Evolutionary conservation across 306 rosid genomes (phyloP), one percentile per base, ranked within the genome.

Genomic region (Astragalus membranaceus): DNA sequence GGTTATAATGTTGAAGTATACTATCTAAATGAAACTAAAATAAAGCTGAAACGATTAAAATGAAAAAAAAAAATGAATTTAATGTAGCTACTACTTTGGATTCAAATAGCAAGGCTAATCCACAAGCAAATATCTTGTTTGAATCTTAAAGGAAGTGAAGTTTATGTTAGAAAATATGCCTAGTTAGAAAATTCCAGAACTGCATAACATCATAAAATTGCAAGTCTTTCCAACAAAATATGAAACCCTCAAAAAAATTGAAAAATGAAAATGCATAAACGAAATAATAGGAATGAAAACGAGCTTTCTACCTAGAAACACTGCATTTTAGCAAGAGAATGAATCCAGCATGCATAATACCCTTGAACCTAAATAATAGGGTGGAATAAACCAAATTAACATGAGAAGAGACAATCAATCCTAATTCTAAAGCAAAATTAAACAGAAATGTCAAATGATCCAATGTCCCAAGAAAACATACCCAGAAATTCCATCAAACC

Each of bases 301-400:
- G 58, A 77, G 73, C 41, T 63, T 42, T 81, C 46, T 79, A 85
- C 91, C 85, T 75, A 75, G 57, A 39, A 77, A 78, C 75, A 72
- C 73, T 51, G 63, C 79, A 80, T 83, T 74, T 80, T 68, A 54
- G 69, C 79, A 75, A 70, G 53, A 68, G 73, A 67, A 53, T 30
- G 47, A 63, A 77, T 61, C 89, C 83, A 51, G 76, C 79, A 64
- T 73, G 52, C 86, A 86, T 83, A n/a, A n/a, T n/a, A n/a, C n/a
- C n/a, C n/a, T n/a, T n/a, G n/a, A n/a, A n/a, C n/a, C n/a, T n/a
- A n/a, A n/a, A n/a, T n/a, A n/a, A n/a, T n/a, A n/a, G n/a, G n/a
- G n/a, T n/a, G n/a, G n/a, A n/a, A n/a, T n/a, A 79, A 79, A 79
- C 59, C 78, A 33, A 11, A 60, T 16, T 15, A 42, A 47, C n/a